Evolutionary conservation across 2,329 filamentous ascomycete species (phyloP), one percentile per base, ranked within the genome.

Genomic region (Metarhizium anisopliae): DNA sequence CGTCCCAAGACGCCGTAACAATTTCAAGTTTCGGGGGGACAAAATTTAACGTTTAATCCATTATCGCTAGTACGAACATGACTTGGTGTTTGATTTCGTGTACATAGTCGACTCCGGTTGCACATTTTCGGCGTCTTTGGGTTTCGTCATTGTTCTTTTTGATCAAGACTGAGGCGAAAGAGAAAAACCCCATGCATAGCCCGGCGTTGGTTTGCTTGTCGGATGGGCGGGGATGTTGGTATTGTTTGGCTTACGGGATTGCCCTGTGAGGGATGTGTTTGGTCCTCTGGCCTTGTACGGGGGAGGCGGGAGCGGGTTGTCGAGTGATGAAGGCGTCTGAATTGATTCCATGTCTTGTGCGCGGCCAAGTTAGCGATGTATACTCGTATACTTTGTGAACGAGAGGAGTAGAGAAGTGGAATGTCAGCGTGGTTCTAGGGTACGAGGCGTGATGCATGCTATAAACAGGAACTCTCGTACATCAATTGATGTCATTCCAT

Each of bases 1-100:
- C 76, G 78, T 53, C 83, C 83, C 13, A 75, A 75, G 62, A 85
- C 81, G 14, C 82, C 82, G 51, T 85, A 63, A 72, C 50, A 14
- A 51, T 18, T 49, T 16, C 43, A 53, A 18, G 16, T 35, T 43
- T 30, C 16, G 14, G 11, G 38, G 11, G n/a, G 4, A 51, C 10
- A 43, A 25, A 25, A 16, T 5, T 36, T 25, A 50, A n/a, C 36
- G 50, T 6, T 14, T 20, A 45, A 45, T 45, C 42, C 42, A 18
- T 49, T 45, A 52, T 36, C 42, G 38, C 47, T 55, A 52, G 43
- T 16, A 20, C 18, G 40, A 11, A 16, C 32, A 40, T 55, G 18
- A 29, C 35, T 7, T 40, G 36, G 38, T 40, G 20, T 47, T 42
- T n/a, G 18, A 47, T 52, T 54, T 52, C 16, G 36, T 50, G 51